Evolutionary conservation across 2,329 filamentous ascomycete species (phyloP), one percentile per base, ranked within the genome.

Genomic region (Aspergillus luchuensis): DNA sequence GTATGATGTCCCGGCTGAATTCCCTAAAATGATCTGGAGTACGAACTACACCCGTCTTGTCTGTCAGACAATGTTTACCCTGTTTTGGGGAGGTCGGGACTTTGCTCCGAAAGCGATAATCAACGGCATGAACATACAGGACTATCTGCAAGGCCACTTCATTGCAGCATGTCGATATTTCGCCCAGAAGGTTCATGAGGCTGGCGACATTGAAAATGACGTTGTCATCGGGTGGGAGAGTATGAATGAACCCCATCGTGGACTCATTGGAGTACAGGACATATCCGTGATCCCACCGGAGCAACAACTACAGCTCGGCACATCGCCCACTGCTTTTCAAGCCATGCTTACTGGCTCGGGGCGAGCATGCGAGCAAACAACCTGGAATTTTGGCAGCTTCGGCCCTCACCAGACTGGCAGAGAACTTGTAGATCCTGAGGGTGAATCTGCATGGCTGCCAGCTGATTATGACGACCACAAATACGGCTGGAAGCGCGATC

Each of bases 1-100:
- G 2, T 97, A 91, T 72, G 88, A 91, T 8, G 85, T 96, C 19
- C 92, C 93, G 8, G 88, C 88, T 25, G 84, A 89, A 1, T 99
- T 94, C 67, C 95, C 95, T 23, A 98, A 97, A 80, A 99, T 99
- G 96, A 94, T 98, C 60, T 99, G 95, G 95, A 92, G 94, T 15
- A 98, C 96, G 55, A 99, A 99, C 74, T 99, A 99, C 76, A 90
- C 87, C 63, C 87, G 95, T 23, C 82, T 98, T 53, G 93, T 90
- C 2, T 91, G 89, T 53, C 91, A 93, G 66, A 93, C 92, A 49
- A 92, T 98, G 67, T 98, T 97, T 74, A 97, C 94, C 0, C 80
- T 98, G 55, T 99, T 97, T 80, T 99, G 96, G 75, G 93, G 85
- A 8, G 95, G 95, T 38, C 87, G 83, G 64, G 91, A 96, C 70